Base-by-base conservation (phyloP, 305 asterid genomes). In the Withania somnifera region DNA sequence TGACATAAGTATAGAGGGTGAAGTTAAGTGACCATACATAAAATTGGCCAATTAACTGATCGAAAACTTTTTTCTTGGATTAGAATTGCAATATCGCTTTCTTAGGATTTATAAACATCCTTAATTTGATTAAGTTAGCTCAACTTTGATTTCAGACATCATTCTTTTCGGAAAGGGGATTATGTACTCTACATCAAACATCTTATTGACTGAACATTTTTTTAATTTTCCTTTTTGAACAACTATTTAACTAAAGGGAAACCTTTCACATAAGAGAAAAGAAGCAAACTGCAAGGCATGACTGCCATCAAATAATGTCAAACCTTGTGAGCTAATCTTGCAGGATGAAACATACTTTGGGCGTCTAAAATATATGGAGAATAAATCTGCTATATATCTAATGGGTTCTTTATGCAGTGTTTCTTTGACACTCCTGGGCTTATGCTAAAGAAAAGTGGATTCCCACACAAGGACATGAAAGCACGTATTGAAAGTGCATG, bases 381-480 rank as follows among this genome's bases (percentile, higher is more conserved):
- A n/a, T 22, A 63, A 15, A 63, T 11, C 13, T 30, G 20, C 22
- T 71, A 24, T 7, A 42, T 83, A 36, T 87, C 84, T 89, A 75
- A 90, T 89, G 78, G 77, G 71, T 80, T 86, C 56, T 45, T 75
- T 57, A 8, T 87, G 86, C 97, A 96, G 99, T 94, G 99, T 87
- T 94, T 96, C 91, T 94, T 94, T 88, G 99, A 96, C 85, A 94
- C 98, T 45, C 99, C 99, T 6, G 99, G 99, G 78, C 94, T 96
- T 32, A 92, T 94, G 98, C 86, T 96, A 87, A 94, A 90, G 93
- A 92, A 93, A 87, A 90, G 91, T 83, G 99, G 99, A 83, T 92
- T 94, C 87, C 94, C 94, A 53, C 86, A 87, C 87, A 90, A 68
- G 79, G 99, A 96, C 83, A 86, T 92, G 81, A 94, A 92, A 89